Conservation (phyloP, 2,329 filamentous ascomycete species). For the Cercospora zeina region DNA sequence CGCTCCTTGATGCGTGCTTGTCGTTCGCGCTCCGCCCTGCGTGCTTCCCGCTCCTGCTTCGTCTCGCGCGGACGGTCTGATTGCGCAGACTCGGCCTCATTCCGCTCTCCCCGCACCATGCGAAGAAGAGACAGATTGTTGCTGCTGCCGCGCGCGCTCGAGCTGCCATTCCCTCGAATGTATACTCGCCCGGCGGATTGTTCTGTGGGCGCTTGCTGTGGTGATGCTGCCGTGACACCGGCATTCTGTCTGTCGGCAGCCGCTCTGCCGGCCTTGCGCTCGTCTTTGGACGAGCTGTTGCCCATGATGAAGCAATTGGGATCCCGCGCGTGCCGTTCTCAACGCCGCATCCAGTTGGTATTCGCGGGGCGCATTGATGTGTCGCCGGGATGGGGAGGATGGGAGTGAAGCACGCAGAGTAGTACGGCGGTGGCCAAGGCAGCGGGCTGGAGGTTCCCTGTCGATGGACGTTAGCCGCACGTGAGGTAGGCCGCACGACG, state of each 20-base stretch:
- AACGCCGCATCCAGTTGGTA: constrained; percentile 14
- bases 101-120: constrained; percentile 50
- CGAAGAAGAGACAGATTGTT: constrained; percentile 61
- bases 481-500: constrained; percentile 13
- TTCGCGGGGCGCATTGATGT: constrained; percentile 18
- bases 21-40: constrained; percentile 80
- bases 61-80: constrained; percentile 73
- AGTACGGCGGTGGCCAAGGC: constrained; percentile 15
- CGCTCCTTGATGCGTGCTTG: constrained; percentile 75
- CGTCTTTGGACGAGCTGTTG: constrained; percentile 53
- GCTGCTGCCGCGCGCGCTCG: constrained; percentile 52
- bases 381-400: background rate
- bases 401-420: background rate
- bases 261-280: constrained; percentile 43
- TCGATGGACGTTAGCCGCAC: constrained; percentile 10
- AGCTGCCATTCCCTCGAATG: constrained; percentile 47
- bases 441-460: constrained; percentile 21
- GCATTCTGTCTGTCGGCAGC: constrained; percentile 39
- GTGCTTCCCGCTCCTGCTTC: constrained; percentile 84
- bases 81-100: constrained; percentile 49
- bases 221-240: constrained; percentile 32
- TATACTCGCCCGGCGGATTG: constrained; percentile 44
- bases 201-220: constrained; percentile 31
- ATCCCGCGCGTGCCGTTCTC: constrained; percentile 20
- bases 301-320: constrained; percentile 42